Percentiles rank a stretch among this genome's conserved stretches.
Evolutionary conservation across 768 basidiomycete genomes (phyloP).

Genomic region (Boletus rex-veris): DNA sequence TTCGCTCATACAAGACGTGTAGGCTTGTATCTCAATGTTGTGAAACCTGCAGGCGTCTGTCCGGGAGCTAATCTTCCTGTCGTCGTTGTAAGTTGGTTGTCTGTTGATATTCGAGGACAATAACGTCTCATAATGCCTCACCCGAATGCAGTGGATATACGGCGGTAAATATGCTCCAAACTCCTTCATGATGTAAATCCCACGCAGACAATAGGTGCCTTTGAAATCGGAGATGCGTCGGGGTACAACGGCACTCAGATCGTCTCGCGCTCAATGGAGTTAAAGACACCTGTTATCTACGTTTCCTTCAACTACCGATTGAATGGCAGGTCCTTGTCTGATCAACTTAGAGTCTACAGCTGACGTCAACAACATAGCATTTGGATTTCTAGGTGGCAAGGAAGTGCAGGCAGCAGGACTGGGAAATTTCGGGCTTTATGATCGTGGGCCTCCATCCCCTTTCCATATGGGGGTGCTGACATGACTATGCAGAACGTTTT

Average conservation of each 20-base stretch:
- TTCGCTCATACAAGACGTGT: conserved; percentile 6
- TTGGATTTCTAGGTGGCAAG: conserved; percentile 29
- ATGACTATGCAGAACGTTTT: neutral
- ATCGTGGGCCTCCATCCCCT: conserved; percentile 20
- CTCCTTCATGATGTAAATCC: neutral
- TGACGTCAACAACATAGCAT: conserved; percentile 9
- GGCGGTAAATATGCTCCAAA: neutral
- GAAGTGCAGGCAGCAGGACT: neutral
- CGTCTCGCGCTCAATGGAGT: conserved; percentile 15
- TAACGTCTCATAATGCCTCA: neutral
- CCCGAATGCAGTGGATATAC: neutral
- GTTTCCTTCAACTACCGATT: conserved; percentile 1
- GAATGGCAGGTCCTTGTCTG: conserved; percentile 12
- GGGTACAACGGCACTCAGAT: conserved; percentile 17
- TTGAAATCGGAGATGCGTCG: conserved; percentile 1
- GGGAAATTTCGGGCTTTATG: conserved; percentile 23
- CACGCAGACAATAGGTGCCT: conserved; percentile 7
- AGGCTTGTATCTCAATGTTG: conserved; percentile 24
- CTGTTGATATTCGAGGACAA: neutral
- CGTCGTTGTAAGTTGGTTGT: conserved; percentile 14
- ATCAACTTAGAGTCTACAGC: neutral
- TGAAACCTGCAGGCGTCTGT: neutral
- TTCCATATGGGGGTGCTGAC: neutral
- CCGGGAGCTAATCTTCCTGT: conserved; percentile 17
- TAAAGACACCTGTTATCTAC: neutral